phyloP scores from a whole-genome alignment of 805 yeast species.

The Yamadazyma endophytica region DNA sequence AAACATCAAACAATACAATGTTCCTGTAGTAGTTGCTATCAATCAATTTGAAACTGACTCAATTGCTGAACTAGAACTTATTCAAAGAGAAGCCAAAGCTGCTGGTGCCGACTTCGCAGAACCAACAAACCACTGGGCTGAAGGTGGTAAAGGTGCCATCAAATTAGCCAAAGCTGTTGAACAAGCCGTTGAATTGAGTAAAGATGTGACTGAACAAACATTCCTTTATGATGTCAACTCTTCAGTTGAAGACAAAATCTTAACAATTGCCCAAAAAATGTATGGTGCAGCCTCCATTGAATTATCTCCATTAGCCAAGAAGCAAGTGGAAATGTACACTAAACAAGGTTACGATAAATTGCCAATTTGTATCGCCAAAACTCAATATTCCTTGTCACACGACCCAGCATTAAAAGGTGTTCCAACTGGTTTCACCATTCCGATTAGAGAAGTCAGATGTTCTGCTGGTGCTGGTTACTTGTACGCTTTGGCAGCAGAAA shows the following conservation, averaged over 20 bases:
- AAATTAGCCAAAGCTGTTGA: conserved; percentile 81
- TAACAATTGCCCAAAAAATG: conserved; percentile 72
- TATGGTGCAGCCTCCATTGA: conserved; percentile 75
- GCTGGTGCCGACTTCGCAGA: conserved; percentile 96
- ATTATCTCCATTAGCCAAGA: conserved; percentile 63
- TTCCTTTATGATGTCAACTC: conserved; percentile 69
- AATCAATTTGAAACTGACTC: conserved; percentile 84
- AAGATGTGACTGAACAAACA: conserved; percentile 28
- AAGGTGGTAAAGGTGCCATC: conserved; percentile 90
- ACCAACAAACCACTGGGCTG: conserved; percentile 89
- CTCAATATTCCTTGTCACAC: conserved; percentile 80
- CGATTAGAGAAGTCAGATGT: conserved; percentile 75
- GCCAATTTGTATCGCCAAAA: conserved; percentile 83
- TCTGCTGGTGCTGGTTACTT: conserved; percentile 82
- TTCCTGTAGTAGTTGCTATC: conserved; percentile 93
- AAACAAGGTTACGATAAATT: conserved; percentile 72
- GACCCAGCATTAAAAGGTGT: conserved; percentile 82
- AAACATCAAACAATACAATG: conserved; percentile 79
- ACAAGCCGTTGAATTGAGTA: conserved; percentile 51
- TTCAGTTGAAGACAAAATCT: conserved; percentile 75
- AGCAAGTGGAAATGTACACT: conserved; percentile 64
- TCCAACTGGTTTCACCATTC: conserved; percentile 75
- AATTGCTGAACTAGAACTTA: conserved; percentile 71
- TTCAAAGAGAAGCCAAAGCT: conserved; percentile 71
- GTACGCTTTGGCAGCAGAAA: conserved; percentile 82